Percentiles rank a stretch among this genome's conserved stretches.
These are phyloP conservation scores for Aspergillus sparsus DNA, from an alignment of 495 filamentous ascomycete species.

Conservation along the genomic window DNA sequence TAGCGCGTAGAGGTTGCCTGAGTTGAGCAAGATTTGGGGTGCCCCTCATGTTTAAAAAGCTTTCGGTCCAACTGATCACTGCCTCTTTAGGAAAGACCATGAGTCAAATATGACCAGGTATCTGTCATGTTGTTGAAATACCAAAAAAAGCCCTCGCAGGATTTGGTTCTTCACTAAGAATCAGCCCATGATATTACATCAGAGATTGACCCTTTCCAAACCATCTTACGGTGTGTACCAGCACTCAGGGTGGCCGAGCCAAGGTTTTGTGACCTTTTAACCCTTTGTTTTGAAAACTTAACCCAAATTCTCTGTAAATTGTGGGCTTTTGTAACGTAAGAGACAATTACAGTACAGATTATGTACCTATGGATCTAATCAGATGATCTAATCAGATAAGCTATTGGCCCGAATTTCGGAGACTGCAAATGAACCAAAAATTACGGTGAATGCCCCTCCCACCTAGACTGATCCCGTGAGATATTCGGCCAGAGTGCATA, in stretches of 20 bases:
- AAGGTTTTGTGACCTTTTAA: too few relatives aligned
- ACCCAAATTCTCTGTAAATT: not conserved
- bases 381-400: constrained; percentile 32
- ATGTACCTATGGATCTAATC: constrained; percentile 21
- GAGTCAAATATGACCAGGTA: not conserved
- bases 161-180: too few relatives aligned
- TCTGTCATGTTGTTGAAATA: not conserved
- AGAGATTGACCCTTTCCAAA: not conserved
- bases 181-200: not conserved
- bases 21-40: not conserved
- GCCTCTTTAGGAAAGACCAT: not conserved
- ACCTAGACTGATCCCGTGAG: constrained; percentile 16
- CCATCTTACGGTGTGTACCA: too few relatives aligned
- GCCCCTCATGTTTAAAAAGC: not conserved
- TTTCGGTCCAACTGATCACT: not conserved
- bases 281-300: too few relatives aligned
- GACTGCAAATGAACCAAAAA: not conserved
- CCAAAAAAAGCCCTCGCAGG: not conserved
- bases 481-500: not conserved
- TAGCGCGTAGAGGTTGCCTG: constrained; percentile 5
- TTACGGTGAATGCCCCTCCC: not conserved
- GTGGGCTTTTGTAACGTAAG: constrained; percentile 6
- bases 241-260: too few relatives aligned
- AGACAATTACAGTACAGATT: constrained; percentile 8
- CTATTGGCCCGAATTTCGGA: constrained; percentile 23